These are phyloP conservation scores for Coccomyxa sp. DNA, from an alignment of 139 green algal genomes.

Conservation along the genomic window DNA sequence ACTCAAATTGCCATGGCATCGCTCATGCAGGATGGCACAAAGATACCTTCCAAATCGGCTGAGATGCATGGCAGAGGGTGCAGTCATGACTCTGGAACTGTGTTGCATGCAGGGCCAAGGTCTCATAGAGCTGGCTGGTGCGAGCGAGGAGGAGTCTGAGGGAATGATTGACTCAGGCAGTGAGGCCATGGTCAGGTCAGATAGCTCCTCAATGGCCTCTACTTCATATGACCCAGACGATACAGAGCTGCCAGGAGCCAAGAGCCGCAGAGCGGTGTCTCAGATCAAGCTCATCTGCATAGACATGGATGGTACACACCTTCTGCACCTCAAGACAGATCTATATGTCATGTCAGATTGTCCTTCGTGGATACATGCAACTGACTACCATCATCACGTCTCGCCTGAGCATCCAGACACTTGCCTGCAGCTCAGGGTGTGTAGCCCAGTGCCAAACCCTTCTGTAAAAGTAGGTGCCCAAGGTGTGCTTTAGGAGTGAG, in stretches of 20 bases:
- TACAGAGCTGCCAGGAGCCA: no score
- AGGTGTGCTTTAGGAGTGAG: conserved; percentile 37
- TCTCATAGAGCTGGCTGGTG: background rate
- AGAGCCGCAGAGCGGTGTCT: background rate
- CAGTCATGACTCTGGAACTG: no score
- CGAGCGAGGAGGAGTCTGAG: no score
- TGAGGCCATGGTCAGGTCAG: no score
- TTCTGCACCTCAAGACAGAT: background rate
- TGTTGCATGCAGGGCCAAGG: background rate
- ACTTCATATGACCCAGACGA: background rate
- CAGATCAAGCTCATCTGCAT: background rate
- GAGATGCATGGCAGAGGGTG: background rate
- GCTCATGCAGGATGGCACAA: background rate
- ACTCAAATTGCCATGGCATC: background rate
- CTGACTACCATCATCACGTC: no score
- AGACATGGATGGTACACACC: background rate
- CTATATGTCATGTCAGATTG: background rate
- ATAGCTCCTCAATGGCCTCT: background rate
- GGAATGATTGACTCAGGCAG: no score
- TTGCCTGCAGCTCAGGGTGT: background rate
- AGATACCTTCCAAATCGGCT: background rate
- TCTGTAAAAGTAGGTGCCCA: background rate
- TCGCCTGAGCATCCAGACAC: background rate
- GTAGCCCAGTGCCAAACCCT: background rate
- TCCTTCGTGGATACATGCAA: no score